These are phyloP conservation scores for Trichoderma gamsii DNA, from an alignment of 495 filamentous ascomycete genomes.

Conservation along the genomic window DNA sequence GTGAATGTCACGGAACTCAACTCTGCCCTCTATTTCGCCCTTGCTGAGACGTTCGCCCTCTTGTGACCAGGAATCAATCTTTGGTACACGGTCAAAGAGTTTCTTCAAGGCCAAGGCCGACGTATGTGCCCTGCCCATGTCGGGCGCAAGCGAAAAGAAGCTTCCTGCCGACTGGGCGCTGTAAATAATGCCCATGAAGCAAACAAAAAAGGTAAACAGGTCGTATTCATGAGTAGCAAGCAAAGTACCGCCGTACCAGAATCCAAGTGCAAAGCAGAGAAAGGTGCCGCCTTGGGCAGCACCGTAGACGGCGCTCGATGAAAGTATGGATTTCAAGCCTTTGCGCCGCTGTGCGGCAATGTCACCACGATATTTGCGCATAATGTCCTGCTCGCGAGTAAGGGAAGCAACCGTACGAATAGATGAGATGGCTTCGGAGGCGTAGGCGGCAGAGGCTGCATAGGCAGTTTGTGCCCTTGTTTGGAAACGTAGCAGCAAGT, in stretches of 20 bases:
- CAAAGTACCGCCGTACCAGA: conserved; percentile 84
- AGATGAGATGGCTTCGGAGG: conserved; percentile 83
- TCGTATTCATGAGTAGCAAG: conserved; percentile 63
- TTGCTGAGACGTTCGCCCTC: conserved; percentile 56
- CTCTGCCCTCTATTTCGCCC: conserved; percentile 39
- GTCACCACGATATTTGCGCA: conserved; percentile 56
- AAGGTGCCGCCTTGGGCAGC: conserved; percentile 71
- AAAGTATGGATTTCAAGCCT: conserved; percentile 54
- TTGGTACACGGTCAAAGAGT: conserved; percentile 34
- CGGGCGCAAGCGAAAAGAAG: conserved; percentile 34
- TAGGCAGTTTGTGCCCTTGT: conserved; percentile 63
- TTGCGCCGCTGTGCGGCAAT: conserved; percentile 52
- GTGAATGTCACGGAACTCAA: conserved; percentile 55
- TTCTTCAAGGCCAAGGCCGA: conserved; percentile 32
- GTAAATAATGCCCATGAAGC: conserved; percentile 52
- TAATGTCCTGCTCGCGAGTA: conserved; percentile 67
- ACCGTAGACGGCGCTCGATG: conserved; percentile 66
- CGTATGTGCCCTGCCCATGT: conserved; percentile 36
- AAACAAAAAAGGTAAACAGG: conserved; percentile 79
- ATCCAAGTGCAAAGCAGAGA: conserved; percentile 70
- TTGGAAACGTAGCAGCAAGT: conserved; percentile 72
- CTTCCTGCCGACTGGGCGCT: conserved; percentile 36
- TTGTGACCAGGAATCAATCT: conserved; percentile 58
- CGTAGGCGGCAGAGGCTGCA: conserved; percentile 69
- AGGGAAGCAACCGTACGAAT: conserved; percentile 88